Percentiles rank a stretch among this genome's conserved stretches.
Evolutionary conservation across 2,329 filamentous ascomycete species (phyloP).

Genomic region (Aspergillus novoparasiticus): DNA sequence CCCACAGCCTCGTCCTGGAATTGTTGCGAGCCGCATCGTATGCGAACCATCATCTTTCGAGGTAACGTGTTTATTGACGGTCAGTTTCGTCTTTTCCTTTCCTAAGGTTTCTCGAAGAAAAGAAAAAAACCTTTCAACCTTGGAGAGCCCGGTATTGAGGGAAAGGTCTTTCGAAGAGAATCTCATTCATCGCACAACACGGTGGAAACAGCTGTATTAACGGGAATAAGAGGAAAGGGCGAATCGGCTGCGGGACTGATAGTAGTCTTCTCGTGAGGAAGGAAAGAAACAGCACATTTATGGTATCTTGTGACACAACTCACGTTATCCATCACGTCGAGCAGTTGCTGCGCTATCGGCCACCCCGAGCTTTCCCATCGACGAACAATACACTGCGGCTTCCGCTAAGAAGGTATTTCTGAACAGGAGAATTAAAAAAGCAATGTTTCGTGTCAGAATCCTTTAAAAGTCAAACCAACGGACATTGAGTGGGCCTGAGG

Average conservation of each 20-base stretch:
- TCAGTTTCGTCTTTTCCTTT: not conserved
- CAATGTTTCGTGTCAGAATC: not conserved
- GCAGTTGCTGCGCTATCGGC: not conserved
- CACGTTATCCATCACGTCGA: conserved; percentile 11
- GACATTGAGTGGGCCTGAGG: conserved; percentile 17
- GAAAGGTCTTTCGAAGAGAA: not conserved
- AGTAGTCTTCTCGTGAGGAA: not conserved
- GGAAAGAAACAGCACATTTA: not conserved
- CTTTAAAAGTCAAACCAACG: conserved; percentile 9
- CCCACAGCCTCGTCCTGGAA: conserved; percentile 11
- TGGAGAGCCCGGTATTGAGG: not conserved
- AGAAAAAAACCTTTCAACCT: not conserved
- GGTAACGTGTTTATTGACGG: conserved; percentile 1
- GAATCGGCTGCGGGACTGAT: not conserved
- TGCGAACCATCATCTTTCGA: not conserved
- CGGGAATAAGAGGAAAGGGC: not conserved
- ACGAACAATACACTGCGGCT: not conserved
- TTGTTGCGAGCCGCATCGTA: not conserved
- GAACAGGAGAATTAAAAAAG: not conserved
- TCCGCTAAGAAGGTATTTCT: conserved; percentile 3
- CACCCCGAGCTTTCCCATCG: not conserved
- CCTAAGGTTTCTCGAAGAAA: not conserved
- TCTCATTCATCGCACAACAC: not conserved
- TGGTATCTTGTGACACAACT: conserved; percentile 11
- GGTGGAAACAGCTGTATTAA: not conserved